A percentile compares a stretch with the other conserved stretches of the same genome.
Evolutionary conservation across 169 alveolate species (phyloP).

Genomic region (Babesia ovata): DNA sequence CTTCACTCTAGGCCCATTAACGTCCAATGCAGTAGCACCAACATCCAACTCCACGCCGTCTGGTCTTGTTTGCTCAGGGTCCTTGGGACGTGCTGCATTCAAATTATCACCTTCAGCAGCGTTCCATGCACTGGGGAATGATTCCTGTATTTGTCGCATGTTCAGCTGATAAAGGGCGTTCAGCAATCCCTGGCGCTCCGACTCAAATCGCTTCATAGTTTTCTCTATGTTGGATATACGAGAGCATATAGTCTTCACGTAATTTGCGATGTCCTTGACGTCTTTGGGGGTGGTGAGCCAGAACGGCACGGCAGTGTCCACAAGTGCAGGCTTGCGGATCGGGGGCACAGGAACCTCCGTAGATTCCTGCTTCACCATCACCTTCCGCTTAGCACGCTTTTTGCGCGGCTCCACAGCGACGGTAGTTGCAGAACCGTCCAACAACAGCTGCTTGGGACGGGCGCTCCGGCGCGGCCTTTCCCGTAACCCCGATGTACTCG

Average conservation of each 20-base stretch:
- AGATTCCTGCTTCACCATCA: background rate
- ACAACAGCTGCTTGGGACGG: conserved; percentile 12
- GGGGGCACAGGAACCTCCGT: background rate
- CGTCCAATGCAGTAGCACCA: background rate
- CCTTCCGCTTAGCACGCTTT: conserved; percentile 1
- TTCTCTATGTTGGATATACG: conserved; percentile 61
- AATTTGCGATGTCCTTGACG: conserved; percentile 49
- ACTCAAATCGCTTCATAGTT: conserved; percentile 43
- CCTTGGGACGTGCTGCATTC: background rate
- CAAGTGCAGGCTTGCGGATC: background rate
- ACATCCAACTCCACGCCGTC: background rate
- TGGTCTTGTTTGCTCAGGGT: background rate
- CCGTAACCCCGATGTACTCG: conserved; percentile 7
- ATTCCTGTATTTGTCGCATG: conserved; percentile 1
- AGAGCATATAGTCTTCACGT: conserved; percentile 44
- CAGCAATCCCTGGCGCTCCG: conserved; percentile 61
- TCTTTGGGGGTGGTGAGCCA: conserved; percentile 66
- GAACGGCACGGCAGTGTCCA: conserved; percentile 22
- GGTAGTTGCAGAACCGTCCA: conserved; percentile 6
- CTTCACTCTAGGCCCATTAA: background rate
- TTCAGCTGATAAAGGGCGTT: conserved; percentile 38
- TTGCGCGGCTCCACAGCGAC: background rate
- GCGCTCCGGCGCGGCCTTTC: background rate
- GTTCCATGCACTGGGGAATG: background rate
- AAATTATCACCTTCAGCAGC: background rate